These are phyloP conservation scores for Litsea cubeba DNA, from an alignment of 164 flowering plant species.

Conservation along the genomic window DNA sequence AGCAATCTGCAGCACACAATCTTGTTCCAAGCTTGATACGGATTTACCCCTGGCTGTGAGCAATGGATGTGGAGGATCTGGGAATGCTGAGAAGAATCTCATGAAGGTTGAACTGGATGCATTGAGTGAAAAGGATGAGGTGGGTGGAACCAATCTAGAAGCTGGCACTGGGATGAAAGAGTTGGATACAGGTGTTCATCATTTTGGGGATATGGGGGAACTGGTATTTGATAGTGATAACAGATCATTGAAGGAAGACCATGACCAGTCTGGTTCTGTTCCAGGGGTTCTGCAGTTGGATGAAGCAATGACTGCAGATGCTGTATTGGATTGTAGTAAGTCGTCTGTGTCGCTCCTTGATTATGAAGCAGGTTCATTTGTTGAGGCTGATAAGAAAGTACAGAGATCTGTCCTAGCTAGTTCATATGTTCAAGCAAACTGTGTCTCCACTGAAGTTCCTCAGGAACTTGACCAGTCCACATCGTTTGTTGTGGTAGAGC, in stretches of 20 bases:
- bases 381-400: slow-evolving; percentile 12
- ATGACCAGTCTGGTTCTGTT: not conserved
- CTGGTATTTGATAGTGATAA: slow-evolving; percentile 15
- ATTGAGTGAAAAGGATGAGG: slow-evolving; percentile 9
- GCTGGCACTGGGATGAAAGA: slow-evolving; percentile 4
- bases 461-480: slow-evolving; percentile 2
- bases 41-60: slow-evolving; percentile 27
- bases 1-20: slow-evolving; percentile 41
- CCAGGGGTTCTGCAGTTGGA: slow-evolving; percentile 3
- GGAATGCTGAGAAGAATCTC: slow-evolving; percentile 11
- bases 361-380: slow-evolving; percentile 3
- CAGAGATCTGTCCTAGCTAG: not conserved
- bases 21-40: slow-evolving; percentile 41
- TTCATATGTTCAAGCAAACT: not conserved
- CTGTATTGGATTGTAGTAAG: not conserved
- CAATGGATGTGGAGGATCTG: slow-evolving; percentile 19
- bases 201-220: slow-evolving; percentile 6
- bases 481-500: slow-evolving; percentile 10
- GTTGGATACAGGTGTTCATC: slow-evolving; percentile 5
- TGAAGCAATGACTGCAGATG: slow-evolving; percentile 1
- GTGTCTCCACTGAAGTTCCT: slow-evolving; percentile 12
- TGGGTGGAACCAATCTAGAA: slow-evolving; percentile 16
- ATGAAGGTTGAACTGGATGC: slow-evolving; percentile 14
- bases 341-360: not conserved
- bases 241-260: slow-evolving; percentile 6